phyloP scores from a whole-genome alignment of 805 yeast genomes.

The Brettanomyces anomalus region DNA sequence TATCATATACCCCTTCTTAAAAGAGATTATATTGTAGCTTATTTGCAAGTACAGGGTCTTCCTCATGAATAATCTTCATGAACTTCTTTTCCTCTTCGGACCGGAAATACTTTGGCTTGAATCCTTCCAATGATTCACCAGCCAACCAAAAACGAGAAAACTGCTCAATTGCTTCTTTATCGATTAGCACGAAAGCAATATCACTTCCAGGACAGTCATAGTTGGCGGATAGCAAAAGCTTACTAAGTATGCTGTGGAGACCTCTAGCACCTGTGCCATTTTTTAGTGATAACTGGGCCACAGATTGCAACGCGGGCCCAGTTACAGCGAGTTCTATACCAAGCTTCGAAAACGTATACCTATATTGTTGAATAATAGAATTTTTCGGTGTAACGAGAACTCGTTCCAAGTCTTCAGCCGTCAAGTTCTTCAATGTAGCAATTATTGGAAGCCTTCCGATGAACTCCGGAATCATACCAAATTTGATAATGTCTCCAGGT shows the following conservation, averaged over 20 bases:
- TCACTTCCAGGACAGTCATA: constrained; percentile 56
- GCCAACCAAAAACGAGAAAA: constrained; percentile 10
- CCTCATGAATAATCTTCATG: background rate
- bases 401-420: constrained; percentile 35
- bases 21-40: background rate
- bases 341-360: constrained; percentile 42
- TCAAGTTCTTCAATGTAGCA: constrained; percentile 38
- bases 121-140: constrained; percentile 1
- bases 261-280: constrained; percentile 61
- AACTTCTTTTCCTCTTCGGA: background rate
- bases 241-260: constrained; percentile 44
- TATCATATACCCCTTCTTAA: background rate
- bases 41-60: background rate
- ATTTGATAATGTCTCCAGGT: constrained; percentile 41
- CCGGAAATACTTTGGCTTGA: constrained; percentile 31
- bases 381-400: constrained; percentile 48
- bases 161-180: constrained; percentile 33
- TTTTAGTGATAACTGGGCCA: constrained; percentile 38
- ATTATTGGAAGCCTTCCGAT: constrained; percentile 51
- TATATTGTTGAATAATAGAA: constrained; percentile 44
- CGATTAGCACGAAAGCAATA: constrained; percentile 39
- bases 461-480: constrained; percentile 52
- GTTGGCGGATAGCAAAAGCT: constrained; percentile 39
- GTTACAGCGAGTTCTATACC: constrained; percentile 45
- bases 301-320: constrained; percentile 34